Percentiles rank a stretch among this genome's conserved stretches.
Conservation (phyloP, 148 eudicot genomes). For the Silene latifolia region DNA sequence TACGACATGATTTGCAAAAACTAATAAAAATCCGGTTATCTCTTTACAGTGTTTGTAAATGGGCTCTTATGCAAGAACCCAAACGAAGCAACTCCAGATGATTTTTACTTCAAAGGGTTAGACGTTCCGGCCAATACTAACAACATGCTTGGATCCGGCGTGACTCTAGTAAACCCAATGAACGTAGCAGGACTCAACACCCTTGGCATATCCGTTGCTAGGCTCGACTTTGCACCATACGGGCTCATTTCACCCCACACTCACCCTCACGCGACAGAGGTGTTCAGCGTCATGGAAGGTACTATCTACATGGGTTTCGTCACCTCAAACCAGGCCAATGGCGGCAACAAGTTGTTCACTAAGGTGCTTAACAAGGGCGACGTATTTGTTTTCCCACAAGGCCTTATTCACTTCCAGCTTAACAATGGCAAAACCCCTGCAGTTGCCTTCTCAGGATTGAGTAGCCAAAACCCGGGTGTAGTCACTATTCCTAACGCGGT, state of each 20-base stretch:
- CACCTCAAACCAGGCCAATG: slow-evolving; percentile 14
- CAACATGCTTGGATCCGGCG: background rate
- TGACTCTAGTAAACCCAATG: background rate
- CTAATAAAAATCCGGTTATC: too few relatives aligned
- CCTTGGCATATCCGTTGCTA: slow-evolving; percentile 17
- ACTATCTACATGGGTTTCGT: slow-evolving; percentile 13
- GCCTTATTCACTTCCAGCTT: too few relatives aligned
- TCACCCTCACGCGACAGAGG: slow-evolving; percentile 23
- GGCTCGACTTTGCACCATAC: slow-evolving; percentile 21
- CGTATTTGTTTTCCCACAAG: too few relatives aligned
- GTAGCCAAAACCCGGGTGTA: too few relatives aligned
- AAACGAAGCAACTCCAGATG: background rate
- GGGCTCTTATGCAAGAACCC: slow-evolving; percentile 3
- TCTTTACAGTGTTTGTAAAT: slow-evolving; percentile 9
- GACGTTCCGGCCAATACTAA: slow-evolving; percentile 1
- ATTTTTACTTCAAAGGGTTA: background rate
- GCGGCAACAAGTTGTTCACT: slow-evolving; percentile 8
- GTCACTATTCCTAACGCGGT: too few relatives aligned
- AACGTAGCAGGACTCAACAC: slow-evolving; percentile 22
- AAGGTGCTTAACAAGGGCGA: slow-evolving; percentile 15
- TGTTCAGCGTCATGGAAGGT: slow-evolving; percentile 16
- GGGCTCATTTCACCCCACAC: slow-evolving; percentile 18
- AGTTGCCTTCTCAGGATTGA: too few relatives aligned
- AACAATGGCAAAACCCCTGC: too few relatives aligned
- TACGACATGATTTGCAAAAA: too few relatives aligned